A percentile compares a stretch with the other conserved stretches of the same genome.
phyloP scores from a whole-genome alignment of 345 rosid species.

The Eucalyptus curtisii region DNA sequence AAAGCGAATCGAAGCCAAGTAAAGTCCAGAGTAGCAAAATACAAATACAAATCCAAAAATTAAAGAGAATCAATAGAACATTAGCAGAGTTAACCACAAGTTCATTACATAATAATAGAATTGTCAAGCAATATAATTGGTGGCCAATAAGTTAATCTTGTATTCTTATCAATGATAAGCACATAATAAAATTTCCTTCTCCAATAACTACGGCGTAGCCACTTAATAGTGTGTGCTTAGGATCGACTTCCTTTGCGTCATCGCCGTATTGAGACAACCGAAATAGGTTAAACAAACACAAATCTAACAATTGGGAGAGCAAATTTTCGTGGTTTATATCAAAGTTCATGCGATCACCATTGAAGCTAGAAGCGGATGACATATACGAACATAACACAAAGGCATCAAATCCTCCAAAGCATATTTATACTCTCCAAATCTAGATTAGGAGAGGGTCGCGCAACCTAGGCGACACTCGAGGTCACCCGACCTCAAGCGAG shows the following conservation, averaged over 20 bases:
- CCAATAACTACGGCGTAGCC: neutral
- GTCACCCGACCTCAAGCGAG: no score
- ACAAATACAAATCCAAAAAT: neutral
- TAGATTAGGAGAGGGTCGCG: neutral
- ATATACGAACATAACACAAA: neutral
- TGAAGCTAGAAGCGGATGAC: accelerated
- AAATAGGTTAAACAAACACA: neutral
- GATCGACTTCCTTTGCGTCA: neutral
- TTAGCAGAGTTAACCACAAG: accelerated
- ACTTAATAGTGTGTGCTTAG: neutral
- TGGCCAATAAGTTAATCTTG: neutral
- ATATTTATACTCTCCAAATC: neutral
- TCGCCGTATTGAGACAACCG: accelerated
- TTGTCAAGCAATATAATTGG: neutral
- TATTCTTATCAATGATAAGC: neutral
- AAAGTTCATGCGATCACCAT: accelerated
- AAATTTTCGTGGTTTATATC: neutral
- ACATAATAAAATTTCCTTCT: neutral
- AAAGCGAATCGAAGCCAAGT: neutral
- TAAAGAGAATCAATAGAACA: neutral
- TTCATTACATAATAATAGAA: neutral
- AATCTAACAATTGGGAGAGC: neutral
- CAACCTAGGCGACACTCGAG: no score
- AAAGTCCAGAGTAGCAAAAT: neutral
- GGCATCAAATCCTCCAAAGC: neutral